Conservation (phyloP, 176 grass and related monocot species). For the Panicum miliaceum region DNA sequence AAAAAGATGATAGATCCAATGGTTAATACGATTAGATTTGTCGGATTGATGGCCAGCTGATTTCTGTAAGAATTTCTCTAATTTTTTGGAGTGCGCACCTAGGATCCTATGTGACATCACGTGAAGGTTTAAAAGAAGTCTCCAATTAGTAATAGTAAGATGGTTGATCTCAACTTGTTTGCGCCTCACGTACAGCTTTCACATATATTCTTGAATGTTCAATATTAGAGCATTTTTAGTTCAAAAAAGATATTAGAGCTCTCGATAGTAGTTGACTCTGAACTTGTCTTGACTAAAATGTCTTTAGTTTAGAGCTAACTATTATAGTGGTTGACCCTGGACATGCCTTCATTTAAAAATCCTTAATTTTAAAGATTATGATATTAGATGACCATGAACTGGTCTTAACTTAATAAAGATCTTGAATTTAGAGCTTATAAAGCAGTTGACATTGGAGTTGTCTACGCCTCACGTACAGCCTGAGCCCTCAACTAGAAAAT, state of each 20-base stretch:
- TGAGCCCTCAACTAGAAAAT: background rate
- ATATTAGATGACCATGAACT: slow-evolving; percentile 4
- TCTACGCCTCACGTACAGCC: background rate
- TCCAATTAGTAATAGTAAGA: no score
- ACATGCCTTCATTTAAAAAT: background rate
- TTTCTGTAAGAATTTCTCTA: no score
- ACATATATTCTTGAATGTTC: background rate
- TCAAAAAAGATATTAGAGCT: background rate
- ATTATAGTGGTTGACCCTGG: background rate
- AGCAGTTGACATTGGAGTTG: background rate
- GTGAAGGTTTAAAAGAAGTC: no score
- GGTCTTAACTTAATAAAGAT: background rate
- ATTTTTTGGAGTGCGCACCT: no score
- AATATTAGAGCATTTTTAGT: no score
- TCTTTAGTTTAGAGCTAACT: background rate
- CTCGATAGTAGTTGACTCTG: background rate
- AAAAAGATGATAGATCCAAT: no score
- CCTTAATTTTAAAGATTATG: background rate
- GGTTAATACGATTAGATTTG: no score
- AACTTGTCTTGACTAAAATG: background rate
- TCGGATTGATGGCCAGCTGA: no score
- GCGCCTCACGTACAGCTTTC: background rate
- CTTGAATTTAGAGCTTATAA: background rate
- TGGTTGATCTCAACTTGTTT: no score
- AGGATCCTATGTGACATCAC: no score